Percentiles rank a stretch among this genome's conserved stretches.
Conservation (phyloP, 192 early-diverging fungal species). For the Backusella tarrabulga region DNA sequence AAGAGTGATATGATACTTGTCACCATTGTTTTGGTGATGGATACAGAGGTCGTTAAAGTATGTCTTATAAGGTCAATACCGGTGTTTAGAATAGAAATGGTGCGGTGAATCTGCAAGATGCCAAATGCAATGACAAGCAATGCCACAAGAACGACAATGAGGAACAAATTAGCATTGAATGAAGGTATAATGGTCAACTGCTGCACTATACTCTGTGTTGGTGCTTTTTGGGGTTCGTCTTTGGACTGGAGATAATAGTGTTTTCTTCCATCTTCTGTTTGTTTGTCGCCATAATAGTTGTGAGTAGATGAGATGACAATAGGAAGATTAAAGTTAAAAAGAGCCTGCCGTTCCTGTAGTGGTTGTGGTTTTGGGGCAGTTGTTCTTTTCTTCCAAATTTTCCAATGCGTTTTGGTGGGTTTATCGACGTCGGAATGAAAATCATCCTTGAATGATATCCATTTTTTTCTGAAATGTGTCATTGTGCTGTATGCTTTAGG, state of each 20-base stretch:
- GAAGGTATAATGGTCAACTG: not conserved
- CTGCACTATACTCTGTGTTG: not conserved
- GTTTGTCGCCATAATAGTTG: not conserved
- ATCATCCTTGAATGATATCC: not conserved
- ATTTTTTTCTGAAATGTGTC: conserved; percentile 5
- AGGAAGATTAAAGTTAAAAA: conserved; percentile 3
- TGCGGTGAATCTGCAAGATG: conserved; percentile 9
- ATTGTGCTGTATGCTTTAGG: not conserved
- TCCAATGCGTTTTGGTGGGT: not conserved
- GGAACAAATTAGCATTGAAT: not conserved
- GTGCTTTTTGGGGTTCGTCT: not conserved
- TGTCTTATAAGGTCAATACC: not conserved
- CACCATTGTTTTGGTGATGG: not conserved
- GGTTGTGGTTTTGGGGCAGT: not conserved
- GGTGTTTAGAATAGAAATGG: not conserved
- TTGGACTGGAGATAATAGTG: not conserved
- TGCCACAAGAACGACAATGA: not conserved
- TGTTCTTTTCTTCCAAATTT: not conserved
- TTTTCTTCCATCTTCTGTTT: not conserved
- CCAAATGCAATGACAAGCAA: conserved; percentile 2
- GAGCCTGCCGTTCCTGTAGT: not conserved
- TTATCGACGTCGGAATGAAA: not conserved
- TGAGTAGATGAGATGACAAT: conserved; percentile 11
- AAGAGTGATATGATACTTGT: not conserved
- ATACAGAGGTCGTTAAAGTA: not conserved